phyloP scores from a whole-genome alignment of 768 basidiomycete genomes.

The Xerocomellus chrysenteron region DNA sequence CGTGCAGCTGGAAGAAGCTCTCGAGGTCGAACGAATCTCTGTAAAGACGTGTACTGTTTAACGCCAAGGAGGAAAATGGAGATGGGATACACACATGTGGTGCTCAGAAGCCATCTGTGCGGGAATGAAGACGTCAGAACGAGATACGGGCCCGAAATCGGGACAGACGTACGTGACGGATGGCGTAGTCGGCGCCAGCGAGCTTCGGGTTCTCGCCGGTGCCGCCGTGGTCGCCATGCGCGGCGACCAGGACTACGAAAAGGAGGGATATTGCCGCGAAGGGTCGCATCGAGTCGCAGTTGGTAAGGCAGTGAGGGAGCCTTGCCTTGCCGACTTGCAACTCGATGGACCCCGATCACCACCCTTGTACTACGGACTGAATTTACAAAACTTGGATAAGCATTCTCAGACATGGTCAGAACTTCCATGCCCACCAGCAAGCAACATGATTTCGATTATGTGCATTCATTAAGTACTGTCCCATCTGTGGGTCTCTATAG shows the following conservation, averaged over 20 bases:
- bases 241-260: conserved; percentile 33
- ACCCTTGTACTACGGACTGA: neutral
- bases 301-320: conserved; percentile 5
- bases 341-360: conserved; percentile 24
- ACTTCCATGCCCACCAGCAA: too few relatives aligned
- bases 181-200: conserved; percentile 60
- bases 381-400: too few relatives aligned
- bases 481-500: too few relatives aligned
- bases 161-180: conserved; percentile 75
- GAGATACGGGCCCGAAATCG: conserved; percentile 4
- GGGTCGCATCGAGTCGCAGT: conserved; percentile 44
- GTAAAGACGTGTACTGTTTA: neutral
- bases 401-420: too few relatives aligned
- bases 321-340: neutral
- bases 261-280: conserved; percentile 43
- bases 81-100: conserved; percentile 59
- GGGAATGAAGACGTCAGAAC: conserved; percentile 14
- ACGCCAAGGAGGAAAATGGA: neutral
- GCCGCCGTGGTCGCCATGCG: conserved; percentile 65
- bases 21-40: conserved; percentile 81
- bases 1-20: conserved; percentile 95
- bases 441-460: too few relatives aligned
- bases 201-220: conserved; percentile 59
- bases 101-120: conserved; percentile 85
- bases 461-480: too few relatives aligned